Evolutionary conservation across 441 rosid species (phyloP), one percentile per base, ranked within the genome.

Genomic region (California macrophylla): DNA sequence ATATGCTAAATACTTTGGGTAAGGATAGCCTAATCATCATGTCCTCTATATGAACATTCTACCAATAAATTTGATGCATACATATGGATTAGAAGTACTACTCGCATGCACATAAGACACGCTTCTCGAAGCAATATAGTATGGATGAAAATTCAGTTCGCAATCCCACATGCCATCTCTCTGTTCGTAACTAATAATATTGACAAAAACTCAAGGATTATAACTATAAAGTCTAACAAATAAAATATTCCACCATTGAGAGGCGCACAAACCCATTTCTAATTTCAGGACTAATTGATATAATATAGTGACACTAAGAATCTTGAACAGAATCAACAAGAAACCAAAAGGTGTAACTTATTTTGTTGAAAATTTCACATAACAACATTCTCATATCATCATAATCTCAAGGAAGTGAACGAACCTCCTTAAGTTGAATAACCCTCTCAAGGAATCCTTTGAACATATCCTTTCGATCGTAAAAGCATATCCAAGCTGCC

Each of bases 401-500:
- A 18, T 30, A 16, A 30, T 29, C 40, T 62, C 66, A 66, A 50
- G 18, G 21, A 52, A 67, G 64, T 45, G 40, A 72, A 78, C 89
- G 74, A 73, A 95, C 99, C 99, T 89, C 95, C 83, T 90, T 95
- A 66, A 95, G 89, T 24, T 79, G 82, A 78, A 94, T 81, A 76
- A 92, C 97, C 81, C 91, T 82, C 72, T 84, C 87, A 18, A 94
- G 92, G 75, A 92, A 92, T 74, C 82, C 81, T 74, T 70, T 84
- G 79, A 94, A 94, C 10, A 78, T 76, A 67, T 87, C 92, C 72
- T 87, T 92, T 36, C 76, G 69, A 73, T 92, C 97, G 69, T 94
- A 85, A 83, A 94, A 94, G 82, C 98, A 94, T 66, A 84, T 66
- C 99, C 99, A 94, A 83, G 97, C 99, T 28, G 91, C 92, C 71